phyloP scores from a whole-genome alignment of 2,329 filamentous ascomycete species.

The Talaromyces sp. region DNA sequence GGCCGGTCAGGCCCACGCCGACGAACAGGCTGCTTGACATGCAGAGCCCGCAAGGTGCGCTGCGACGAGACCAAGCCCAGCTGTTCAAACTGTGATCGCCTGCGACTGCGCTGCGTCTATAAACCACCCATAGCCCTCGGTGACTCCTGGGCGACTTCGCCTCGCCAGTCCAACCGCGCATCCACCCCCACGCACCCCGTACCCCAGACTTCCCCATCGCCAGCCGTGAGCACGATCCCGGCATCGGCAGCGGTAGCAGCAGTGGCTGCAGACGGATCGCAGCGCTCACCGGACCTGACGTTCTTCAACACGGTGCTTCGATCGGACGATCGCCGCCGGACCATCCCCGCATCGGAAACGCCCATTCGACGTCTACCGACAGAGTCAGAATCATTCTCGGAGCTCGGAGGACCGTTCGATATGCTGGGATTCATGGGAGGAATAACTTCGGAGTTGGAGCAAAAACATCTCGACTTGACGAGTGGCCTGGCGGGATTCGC shows the following conservation, averaged over 20 bases:
- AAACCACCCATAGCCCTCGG: constrained; percentile 26
- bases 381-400: constrained; percentile 15
- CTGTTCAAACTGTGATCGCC: constrained; percentile 38
- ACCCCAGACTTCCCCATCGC: constrained; percentile 15
- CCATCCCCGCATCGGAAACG: constrained; percentile 11
- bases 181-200: constrained; percentile 2
- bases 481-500: constrained; percentile 23
- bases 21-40: constrained; percentile 39
- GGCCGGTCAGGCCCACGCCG: constrained; percentile 40
- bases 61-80: constrained; percentile 39
- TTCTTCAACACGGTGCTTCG: constrained; percentile 34
- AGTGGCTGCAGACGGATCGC: constrained; percentile 8
- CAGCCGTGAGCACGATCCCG: constrained; percentile 9
- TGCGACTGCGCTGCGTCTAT: constrained; percentile 35
- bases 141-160: constrained; percentile 7
- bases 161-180: constrained; percentile 9
- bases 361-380: constrained; percentile 10
- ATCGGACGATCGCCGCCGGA: constrained; percentile 26
- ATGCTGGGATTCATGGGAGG: constrained; percentile 43
- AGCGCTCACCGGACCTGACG: constrained; percentile 26
- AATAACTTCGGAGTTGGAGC: constrained; percentile 38
- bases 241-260: constrained; percentile 4
- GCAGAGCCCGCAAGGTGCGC: constrained; percentile 39
- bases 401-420: constrained; percentile 31
- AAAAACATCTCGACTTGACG: constrained; percentile 37